Base-by-base conservation (phyloP, 352 stramenopile species). In the Globisporangium yorkense region DNA sequence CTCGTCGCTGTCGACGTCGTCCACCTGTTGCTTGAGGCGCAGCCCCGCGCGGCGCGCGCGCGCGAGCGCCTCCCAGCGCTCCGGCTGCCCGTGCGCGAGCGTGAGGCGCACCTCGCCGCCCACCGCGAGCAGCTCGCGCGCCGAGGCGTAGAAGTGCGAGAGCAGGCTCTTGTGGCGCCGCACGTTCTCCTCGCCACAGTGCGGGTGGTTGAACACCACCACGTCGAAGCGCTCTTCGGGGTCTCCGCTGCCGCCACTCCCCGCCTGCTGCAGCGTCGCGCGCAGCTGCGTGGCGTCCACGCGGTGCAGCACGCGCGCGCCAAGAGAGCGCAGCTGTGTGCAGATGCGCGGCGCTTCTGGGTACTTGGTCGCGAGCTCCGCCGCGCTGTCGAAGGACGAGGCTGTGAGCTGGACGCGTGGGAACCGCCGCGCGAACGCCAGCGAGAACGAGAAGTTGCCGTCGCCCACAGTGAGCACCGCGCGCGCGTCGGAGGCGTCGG, bases 181-280 rank as follows among this genome's bases (percentile, higher is more conserved):
- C 20, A 94, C 77, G 68, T 97, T 91, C 74, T 98, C 93, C 41
- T 88, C 88, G 7, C 89, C 93, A 55, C 92, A 87, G 67, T 98
- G 93, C 15, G 93, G 93, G 68, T 98, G 93, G 66, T 98, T 93
- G 69, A 98, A 98, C n/a, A 97, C 77, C 15, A 98, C 79, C 53
- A 76, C 60, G 57, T 94, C 75, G 40, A 92, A 96, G 20, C 60
- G 18, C 39, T 59, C n/a, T 24, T 44, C 33, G 20, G 53, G 48
- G 15, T 62, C 33, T 9, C 59, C 51, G 44, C 57, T 39, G 48
- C 6, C 35, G 10, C 12, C 64, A 40, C 55, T 46, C 61, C 35
- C 29, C 10, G 61, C 68, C 13, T 70, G 53, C 13, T 39, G 33
- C 24, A 89, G 64, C 3, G 70, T 77, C 41, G 68, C 70, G 18